phyloP scores from a whole-genome alignment of 2,329 filamentous ascomycete genomes.

The Sclerotinia glacialis region DNA sequence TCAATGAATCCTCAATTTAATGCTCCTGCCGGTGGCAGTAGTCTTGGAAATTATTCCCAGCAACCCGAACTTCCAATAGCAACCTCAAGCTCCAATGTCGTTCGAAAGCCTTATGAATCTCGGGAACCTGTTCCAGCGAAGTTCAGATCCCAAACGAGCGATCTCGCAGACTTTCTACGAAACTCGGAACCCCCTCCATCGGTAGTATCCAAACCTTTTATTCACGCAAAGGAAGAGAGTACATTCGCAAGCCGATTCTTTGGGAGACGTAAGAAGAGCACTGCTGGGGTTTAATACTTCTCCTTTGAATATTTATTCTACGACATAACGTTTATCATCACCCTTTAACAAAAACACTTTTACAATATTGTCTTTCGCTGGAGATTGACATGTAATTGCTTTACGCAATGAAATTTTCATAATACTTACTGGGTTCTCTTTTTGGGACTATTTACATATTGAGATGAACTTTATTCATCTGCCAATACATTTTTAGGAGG shows the following conservation, averaged over 20 bases:
- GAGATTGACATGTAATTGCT: not conserved
- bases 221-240: conserved; percentile 18
- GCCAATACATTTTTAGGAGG: not conserved
- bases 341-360: not conserved
- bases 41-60: conserved; percentile 27
- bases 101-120: conserved; percentile 52
- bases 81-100: conserved; percentile 31
- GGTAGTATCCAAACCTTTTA: conserved; percentile 11
- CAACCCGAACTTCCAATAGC: conserved; percentile 31
- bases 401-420: not conserved
- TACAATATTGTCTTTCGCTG: not conserved
- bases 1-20: conserved; percentile 45
- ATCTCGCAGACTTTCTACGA: conserved; percentile 67
- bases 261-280: conserved; percentile 19
- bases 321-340: not conserved
- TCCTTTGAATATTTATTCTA: not conserved
- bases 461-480: not conserved
- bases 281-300: conserved; percentile 4
- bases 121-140: conserved; percentile 33
- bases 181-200: conserved; percentile 31
- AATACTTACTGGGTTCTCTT: not conserved
- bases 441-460: not conserved
- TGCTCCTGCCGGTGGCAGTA: conserved; percentile 52
- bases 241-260: conserved; percentile 23
- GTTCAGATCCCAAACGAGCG: conserved; percentile 50